phyloP scores from a whole-genome alignment of 2,329 filamentous ascomycete genomes.

The Aureobasidium melanogenum region DNA sequence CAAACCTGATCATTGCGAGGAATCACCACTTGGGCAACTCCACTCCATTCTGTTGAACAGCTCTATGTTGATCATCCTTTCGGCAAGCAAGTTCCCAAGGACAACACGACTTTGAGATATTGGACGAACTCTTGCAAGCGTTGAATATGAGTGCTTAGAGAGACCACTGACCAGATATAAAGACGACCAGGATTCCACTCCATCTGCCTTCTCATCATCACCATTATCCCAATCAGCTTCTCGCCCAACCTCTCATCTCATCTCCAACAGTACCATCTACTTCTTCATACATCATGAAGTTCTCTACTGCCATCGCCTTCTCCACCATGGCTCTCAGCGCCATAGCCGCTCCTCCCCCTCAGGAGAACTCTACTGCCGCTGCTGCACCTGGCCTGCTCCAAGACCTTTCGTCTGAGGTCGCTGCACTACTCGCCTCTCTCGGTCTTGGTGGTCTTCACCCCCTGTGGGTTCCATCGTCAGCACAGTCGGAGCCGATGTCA shows the following conservation, averaged over 20 bases:
- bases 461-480: background rate
- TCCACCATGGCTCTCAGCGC: background rate
- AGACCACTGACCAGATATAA: background rate
- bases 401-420: background rate
- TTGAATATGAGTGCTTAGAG: background rate
- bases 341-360: background rate
- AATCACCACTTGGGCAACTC: background rate
- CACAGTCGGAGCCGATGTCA: background rate
- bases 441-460: background rate
- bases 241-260: background rate
- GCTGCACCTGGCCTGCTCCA: background rate
- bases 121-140: background rate
- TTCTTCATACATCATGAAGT: too few species aligned
- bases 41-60: background rate
- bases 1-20: background rate
- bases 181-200: background rate
- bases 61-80: background rate
- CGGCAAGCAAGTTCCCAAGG: background rate
- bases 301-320: background rate
- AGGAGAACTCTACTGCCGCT: background rate
- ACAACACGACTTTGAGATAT: background rate
- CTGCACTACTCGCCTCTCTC: background rate
- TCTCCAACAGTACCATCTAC: background rate
- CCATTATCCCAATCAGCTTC: background rate
- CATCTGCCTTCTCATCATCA: background rate